Conservation (phyloP, 1,284 basidiomycete species). For the Veloporphyrellus conicus region DNA sequence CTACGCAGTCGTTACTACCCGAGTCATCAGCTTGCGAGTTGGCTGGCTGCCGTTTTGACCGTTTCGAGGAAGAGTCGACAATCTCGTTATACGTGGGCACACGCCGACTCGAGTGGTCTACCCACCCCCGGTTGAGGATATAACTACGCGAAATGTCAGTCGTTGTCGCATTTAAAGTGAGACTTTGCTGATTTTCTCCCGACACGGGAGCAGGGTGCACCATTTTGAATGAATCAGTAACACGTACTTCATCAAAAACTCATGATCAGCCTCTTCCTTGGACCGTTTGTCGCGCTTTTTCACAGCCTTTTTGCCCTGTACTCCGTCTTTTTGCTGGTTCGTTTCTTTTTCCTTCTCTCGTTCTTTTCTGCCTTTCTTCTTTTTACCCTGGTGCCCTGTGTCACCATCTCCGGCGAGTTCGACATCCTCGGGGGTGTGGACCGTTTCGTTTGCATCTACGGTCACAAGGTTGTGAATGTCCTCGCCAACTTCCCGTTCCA, state of each 20-base stretch:
- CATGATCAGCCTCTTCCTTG: slow-evolving; percentile 66
- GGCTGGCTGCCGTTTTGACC: slow-evolving; percentile 29
- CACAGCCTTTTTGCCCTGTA: slow-evolving; percentile 29
- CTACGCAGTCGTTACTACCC: slow-evolving; percentile 22
- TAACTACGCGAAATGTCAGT: slow-evolving; percentile 53
- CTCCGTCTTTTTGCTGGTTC: slow-evolving; percentile 27
- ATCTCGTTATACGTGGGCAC: slow-evolving; percentile 84
- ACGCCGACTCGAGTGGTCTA: slow-evolving; percentile 69
- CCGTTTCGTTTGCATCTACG: slow-evolving; percentile 33
- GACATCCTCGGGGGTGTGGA: slow-evolving; percentile 25
- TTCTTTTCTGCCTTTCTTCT: slow-evolving; percentile 30
- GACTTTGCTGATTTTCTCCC: not conserved
- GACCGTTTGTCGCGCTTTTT: slow-evolving; percentile 35
- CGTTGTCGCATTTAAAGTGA: not conserved
- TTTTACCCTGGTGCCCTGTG: slow-evolving; percentile 34
- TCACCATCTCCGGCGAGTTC: slow-evolving; percentile 26
- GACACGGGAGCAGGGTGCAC: not conserved
- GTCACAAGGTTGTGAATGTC: slow-evolving; percentile 61
- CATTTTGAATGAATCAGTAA: slow-evolving; percentile 10
- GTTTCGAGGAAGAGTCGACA: slow-evolving; percentile 37
- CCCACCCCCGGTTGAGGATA: slow-evolving; percentile 93
- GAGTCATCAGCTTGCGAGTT: slow-evolving; percentile 27
- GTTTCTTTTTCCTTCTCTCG: slow-evolving; percentile 34
- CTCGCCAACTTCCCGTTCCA: slow-evolving; percentile 79
- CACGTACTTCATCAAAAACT: slow-evolving; percentile 86